Base-by-base conservation (phyloP, 768 basidiomycete species). In the Suillus subalutaceus region DNA sequence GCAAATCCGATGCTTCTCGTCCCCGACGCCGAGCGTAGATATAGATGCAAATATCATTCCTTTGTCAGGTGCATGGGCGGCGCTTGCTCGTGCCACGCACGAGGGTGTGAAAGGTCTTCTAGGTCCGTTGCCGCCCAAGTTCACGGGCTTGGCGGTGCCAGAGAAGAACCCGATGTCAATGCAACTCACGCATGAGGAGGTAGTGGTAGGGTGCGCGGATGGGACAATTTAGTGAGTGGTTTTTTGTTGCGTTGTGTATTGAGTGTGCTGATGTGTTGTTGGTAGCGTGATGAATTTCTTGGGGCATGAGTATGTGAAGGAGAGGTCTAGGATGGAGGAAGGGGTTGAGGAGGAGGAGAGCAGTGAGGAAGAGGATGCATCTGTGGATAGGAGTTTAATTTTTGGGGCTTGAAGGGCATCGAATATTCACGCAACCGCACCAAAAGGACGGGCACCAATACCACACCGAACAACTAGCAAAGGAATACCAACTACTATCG, bases 101-200 rank as follows among this genome's bases (percentile, higher is more conserved):
- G 67, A 77, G n/a, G 75, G 76, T 3, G 79, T 86, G 15, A 87
- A 85, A 70, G 92, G 91, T 7, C 71, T 93, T 0, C 76, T 85
- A 50, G 89, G 92, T 0, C 69, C 79, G 20, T 73, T 92, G 15
- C 93, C 92, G 2, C 71, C 72, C 41, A 92, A 90, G 73, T 95
- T 94, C 71, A 74, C 82, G 23, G 93, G 93, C 3, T 82, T 97
- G 52, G 91, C 93, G 38, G 91, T 87, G 30, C 93, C 95, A 2
- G 94, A 92, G 78, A 93, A 95, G 85, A 95, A 96, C 71, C 95
- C 94, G 9, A 95, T 95, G 94, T 92, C 91, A 67, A 92, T 97
- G 89, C 93, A 93, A 69, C 76, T 96, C 71, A 94, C 91, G 70
- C 91, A 94, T 70, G 94, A 96, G 72, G 93, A 95, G 73, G 90